These are phyloP conservation scores for Kregervanrija delftensis DNA, from an alignment of 805 yeast genomes.

Conservation along the genomic window DNA sequence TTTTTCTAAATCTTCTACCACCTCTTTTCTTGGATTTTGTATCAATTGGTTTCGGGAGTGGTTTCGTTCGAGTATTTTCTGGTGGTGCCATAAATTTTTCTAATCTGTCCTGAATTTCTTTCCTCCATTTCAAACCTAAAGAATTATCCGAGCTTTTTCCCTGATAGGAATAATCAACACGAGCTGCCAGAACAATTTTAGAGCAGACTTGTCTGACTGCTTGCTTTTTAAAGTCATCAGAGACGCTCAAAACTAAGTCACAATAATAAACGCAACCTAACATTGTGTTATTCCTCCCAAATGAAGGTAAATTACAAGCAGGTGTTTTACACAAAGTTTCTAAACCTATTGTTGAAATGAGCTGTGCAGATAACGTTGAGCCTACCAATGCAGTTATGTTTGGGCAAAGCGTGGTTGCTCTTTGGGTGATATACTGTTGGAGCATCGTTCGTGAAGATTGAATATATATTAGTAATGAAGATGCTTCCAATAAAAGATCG, in stretches of 20 bases:
- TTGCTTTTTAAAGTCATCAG: constrained; percentile 53
- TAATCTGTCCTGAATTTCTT: constrained; percentile 56
- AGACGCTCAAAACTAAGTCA: constrained; percentile 51
- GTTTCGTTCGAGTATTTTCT: constrained; percentile 57
- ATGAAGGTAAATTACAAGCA: constrained; percentile 74
- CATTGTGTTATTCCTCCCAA: constrained; percentile 50
- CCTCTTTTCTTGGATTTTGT: constrained; percentile 77
- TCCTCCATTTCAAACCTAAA: constrained; percentile 51
- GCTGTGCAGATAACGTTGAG: constrained; percentile 61
- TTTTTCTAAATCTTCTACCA: constrained; percentile 72
- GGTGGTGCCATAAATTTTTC: constrained; percentile 78
- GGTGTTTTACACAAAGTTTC: constrained; percentile 61
- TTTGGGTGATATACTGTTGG: constrained; percentile 47
- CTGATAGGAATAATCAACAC: constrained; percentile 53
- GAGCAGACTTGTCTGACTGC: constrained; percentile 77
- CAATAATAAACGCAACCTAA: constrained; percentile 60
- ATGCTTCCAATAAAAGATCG: constrained; percentile 20
- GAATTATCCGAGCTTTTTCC: constrained; percentile 27
- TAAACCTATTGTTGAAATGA: constrained; percentile 69
- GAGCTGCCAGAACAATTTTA: constrained; percentile 73
- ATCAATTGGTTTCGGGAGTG: constrained; percentile 68
- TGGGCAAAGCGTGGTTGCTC: constrained; percentile 51
- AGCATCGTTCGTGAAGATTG: constrained; percentile 37
- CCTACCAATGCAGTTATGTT: constrained; percentile 72
- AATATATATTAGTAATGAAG: constrained; percentile 31